Base-by-base conservation (phyloP, 352 stramenopile genomes). In the Globisporangium alternatum region DNA sequence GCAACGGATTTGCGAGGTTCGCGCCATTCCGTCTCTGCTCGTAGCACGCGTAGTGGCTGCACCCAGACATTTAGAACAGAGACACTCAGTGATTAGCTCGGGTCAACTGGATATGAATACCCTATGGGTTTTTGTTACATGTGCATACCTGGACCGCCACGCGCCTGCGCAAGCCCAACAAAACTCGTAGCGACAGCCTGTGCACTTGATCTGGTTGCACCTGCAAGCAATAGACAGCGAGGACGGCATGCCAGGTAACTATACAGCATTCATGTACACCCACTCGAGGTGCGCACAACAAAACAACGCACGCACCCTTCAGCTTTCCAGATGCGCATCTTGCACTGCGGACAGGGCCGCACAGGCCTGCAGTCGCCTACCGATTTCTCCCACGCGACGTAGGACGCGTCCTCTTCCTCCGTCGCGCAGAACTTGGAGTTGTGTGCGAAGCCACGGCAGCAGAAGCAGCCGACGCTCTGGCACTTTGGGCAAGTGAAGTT, bases 261-360 rank as follows among this genome's bases (percentile, higher is more conserved):
- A 65, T 47, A 47, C 35, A 41, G 7, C 35, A 47, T 13, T 9
- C 19, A 47, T 21, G 9, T 21, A 21, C 19, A 47, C 12, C 41
- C 4, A 47, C 41, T 41, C 15, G 2, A 9, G 33, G 19, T 21
- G 21, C 3, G 10, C 17, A 45, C 31, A 22, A 7, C 25, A 21
- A n/a, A n/a, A n/a, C n/a, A n/a, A n/a, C n/a, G n/a, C n/a, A 47
- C 63, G 52, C 66, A 80, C 15, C 82, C 82, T 62, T 91, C 83
- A 43, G 72, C 84, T 70, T 90, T 91, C 83, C 83, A 91, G 58
- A 91, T 91, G 48, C 78, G 74, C 73, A 91, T 87, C 12, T 75
- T 60, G 52, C 83, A 91, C 19, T 77, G 69, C 10, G 83, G 83
- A 64, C 83, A 90, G 9, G 68, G 65, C 6, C 83, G 83, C 37